These are phyloP conservation scores for Nepenthes alata DNA, from an alignment of 179 eudicot genomes.

Conservation along the genomic window DNA sequence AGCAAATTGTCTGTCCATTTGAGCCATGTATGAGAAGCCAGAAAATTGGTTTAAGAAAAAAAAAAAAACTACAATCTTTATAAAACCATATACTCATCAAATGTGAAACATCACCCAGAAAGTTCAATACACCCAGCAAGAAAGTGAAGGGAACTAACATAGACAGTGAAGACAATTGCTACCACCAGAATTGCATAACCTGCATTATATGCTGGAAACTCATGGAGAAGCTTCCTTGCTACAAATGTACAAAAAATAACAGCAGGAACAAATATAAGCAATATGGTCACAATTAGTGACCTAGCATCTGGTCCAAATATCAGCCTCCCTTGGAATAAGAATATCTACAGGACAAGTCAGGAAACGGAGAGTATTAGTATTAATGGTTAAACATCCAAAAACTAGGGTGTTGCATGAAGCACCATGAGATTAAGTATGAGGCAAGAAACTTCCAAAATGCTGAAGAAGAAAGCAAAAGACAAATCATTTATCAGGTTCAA, in stretches of 20 bases:
- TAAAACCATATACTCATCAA: neutral
- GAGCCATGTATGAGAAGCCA: neutral
- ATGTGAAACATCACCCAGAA: neutral
- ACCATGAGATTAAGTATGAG: neutral
- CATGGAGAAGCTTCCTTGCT: constrained; percentile 72
- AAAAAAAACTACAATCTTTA: too few relatives aligned
- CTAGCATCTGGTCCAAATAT: constrained; percentile 93
- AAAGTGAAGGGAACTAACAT: constrained; percentile 36
- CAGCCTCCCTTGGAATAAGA: constrained; percentile 73
- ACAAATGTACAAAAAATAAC: constrained; percentile 63
- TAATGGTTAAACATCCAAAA: neutral
- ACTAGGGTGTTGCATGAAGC: neutral
- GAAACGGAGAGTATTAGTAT: neutral
- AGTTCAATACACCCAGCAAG: neutral
- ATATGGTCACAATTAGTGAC: constrained; percentile 53
- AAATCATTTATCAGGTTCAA: too few relatives aligned
- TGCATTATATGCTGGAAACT: constrained; percentile 50
- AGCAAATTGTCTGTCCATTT: too few relatives aligned
- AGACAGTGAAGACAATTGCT: constrained; percentile 51
- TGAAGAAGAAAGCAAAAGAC: too few relatives aligned
- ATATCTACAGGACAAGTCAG: constrained; percentile 42
- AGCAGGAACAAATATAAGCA: constrained; percentile 64
- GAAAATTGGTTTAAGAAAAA: neutral
- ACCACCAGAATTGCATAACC: constrained; percentile 69
- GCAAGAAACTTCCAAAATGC: too few relatives aligned